These are phyloP conservation scores for Penicillium canariense DNA, from an alignment of 495 filamentous ascomycete species.

Conservation along the genomic window DNA sequence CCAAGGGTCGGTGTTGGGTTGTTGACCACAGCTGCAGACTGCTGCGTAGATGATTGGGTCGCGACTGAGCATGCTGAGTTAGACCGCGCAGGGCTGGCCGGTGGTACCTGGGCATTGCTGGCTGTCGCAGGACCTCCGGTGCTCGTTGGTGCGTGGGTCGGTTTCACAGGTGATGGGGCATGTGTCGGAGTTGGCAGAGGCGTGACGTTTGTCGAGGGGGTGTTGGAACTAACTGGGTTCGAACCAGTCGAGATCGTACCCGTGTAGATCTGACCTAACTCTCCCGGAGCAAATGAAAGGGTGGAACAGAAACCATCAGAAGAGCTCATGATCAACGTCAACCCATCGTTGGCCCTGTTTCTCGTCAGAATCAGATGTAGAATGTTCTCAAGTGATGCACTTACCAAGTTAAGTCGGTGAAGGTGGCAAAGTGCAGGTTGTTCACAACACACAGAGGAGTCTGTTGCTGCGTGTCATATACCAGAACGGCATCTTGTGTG, in stretches of 20 bases:
- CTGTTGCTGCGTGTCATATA: slow-evolving; percentile 97
- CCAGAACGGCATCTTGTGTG: slow-evolving; percentile 91
- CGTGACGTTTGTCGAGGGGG: slow-evolving; percentile 57
- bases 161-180: slow-evolving; percentile 57
- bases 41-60: slow-evolving; percentile 51
- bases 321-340: slow-evolving; percentile 90
- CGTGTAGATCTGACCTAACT: slow-evolving; percentile 83
- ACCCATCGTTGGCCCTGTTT: slow-evolving; percentile 85
- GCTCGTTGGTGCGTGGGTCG: slow-evolving; percentile 42
- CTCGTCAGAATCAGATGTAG: slow-evolving; percentile 11
- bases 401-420: slow-evolving; percentile 95
- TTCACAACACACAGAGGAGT: slow-evolving; percentile 90
- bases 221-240: slow-evolving; percentile 38
- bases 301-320: slow-evolving; percentile 97
- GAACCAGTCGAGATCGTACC: slow-evolving; percentile 58
- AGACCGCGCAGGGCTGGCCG: slow-evolving; percentile 74
- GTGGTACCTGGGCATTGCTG: slow-evolving; percentile 51
- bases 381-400: slow-evolving; percentile 18
- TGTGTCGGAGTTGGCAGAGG: slow-evolving; percentile 64
- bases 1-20: slow-evolving; percentile 77
- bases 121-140: slow-evolving; percentile 18
- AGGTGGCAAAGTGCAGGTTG: slow-evolving; percentile 95
- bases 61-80: slow-evolving; percentile 84
- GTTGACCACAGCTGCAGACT: slow-evolving; percentile 51
- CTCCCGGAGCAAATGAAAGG: slow-evolving; percentile 76